Evolutionary conservation across 2,329 filamentous ascomycete species (phyloP).

Genomic region (Exophiala spinifera): DNA sequence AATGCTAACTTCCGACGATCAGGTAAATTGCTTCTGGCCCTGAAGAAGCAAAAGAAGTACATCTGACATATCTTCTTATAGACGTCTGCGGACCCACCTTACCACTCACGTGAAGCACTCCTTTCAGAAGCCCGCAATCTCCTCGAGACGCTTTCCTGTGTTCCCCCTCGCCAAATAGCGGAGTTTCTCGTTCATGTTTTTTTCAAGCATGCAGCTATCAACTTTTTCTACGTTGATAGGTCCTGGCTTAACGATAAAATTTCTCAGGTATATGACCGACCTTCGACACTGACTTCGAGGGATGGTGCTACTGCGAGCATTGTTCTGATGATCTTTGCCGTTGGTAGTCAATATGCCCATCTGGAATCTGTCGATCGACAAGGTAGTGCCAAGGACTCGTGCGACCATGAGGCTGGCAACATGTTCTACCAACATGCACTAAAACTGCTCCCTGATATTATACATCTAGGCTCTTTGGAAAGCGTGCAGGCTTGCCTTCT

Average conservation of each 20-base stretch:
- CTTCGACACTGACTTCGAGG: slow-evolving; percentile 35
- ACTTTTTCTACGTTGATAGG: slow-evolving; percentile 45
- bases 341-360: slow-evolving; percentile 46
- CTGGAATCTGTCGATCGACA: slow-evolving; percentile 38
- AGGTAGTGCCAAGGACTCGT: slow-evolving; percentile 29
- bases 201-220: slow-evolving; percentile 44
- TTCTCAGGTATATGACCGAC: slow-evolving; percentile 38
- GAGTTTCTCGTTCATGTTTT: slow-evolving; percentile 44
- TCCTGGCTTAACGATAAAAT: slow-evolving; percentile 42
- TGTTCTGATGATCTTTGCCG: slow-evolving; percentile 43
- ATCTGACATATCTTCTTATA: not conserved
- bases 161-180: slow-evolving; percentile 44
- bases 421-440: slow-evolving; percentile 57
- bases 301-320: slow-evolving; percentile 42
- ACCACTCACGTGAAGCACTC: slow-evolving; percentile 44
- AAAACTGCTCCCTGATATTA: slow-evolving; percentile 55
- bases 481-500: slow-evolving; percentile 58
- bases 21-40: slow-evolving; percentile 15
- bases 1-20: slow-evolving; percentile 37
- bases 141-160: slow-evolving; percentile 38
- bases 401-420: slow-evolving; percentile 53
- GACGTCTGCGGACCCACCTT: slow-evolving; percentile 28
- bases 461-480: slow-evolving; percentile 55
- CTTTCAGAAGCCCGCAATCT: slow-evolving; percentile 40
- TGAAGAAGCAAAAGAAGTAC: not conserved